These are phyloP conservation scores for Phytopythium boreale DNA, from an alignment of 352 stramenopile species.

Conservation along the genomic window DNA sequence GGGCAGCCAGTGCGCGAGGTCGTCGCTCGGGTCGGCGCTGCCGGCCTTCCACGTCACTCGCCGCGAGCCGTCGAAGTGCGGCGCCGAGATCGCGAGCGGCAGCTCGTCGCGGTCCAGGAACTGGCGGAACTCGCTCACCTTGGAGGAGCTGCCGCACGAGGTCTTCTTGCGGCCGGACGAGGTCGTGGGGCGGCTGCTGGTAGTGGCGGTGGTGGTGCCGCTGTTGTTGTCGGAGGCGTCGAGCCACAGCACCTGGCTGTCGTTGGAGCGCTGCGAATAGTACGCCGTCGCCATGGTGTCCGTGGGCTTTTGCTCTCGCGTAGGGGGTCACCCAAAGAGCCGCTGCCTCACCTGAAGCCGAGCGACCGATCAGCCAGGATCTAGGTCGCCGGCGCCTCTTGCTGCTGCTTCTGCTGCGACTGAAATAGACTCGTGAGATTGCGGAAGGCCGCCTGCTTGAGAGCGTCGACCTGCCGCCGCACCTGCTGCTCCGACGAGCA, in stretches of 20 bases:
- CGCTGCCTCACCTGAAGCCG: too few species aligned
- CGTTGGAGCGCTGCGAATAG: conserved; percentile 3
- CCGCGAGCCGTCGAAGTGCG: conserved; percentile 25
- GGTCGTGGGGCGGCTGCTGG: conserved; percentile 23
- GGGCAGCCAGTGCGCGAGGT: conserved; percentile 64
- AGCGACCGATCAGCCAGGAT: not conserved
- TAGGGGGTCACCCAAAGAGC: not conserved
- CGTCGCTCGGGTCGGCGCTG: conserved; percentile 43
- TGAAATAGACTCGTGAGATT: conserved; percentile 58
- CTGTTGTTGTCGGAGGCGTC: conserved; percentile 20
- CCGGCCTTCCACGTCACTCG: conserved; percentile 56
- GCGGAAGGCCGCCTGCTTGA: conserved; percentile 63
- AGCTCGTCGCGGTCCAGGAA: conserved; percentile 69
- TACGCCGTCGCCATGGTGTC: not conserved
- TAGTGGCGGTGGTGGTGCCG: conserved; percentile 8
- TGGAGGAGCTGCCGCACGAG: conserved; percentile 11
- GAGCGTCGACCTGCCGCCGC: conserved; percentile 65
- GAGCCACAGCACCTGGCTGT: conserved; percentile 56
- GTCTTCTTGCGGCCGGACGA: conserved; percentile 52
- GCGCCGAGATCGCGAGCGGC: conserved; percentile 49
- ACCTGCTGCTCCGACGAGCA: conserved; percentile 57
- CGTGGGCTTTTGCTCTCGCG: too few species aligned
- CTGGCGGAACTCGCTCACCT: conserved; percentile 70
- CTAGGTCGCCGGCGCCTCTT: not conserved
- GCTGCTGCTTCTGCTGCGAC: conserved; percentile 21